Base-by-base conservation (phyloP, 257 asterid species). In the Linderniella brevidens region DNA sequence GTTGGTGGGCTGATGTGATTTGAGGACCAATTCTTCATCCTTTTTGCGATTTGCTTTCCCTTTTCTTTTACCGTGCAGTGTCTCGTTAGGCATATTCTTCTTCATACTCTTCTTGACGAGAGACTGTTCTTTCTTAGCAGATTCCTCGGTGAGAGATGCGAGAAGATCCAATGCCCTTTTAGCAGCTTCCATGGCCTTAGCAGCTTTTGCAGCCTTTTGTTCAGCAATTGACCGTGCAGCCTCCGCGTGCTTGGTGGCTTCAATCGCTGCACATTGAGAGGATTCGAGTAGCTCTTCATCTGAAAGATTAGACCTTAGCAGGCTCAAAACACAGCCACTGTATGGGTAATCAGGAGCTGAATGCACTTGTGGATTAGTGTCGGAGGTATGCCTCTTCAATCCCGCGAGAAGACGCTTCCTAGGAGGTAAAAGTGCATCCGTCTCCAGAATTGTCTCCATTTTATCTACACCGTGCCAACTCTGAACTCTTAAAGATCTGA, bases 371-470 rank as follows among this genome's bases (percentile, higher is more conserved):
- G 59, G 62, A 70, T 58, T 68, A 53, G 57, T 64, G 58, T 77
- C 93, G 13, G 66, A 69, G 50, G 49, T 66, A 63, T 78, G 93
- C 46, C 74, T 78, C 69, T 73, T 82, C 67, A 78, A 46, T 42
- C 86, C 93, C 3, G 93, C 93, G 19, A 82, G 64, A 43, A 78
- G 77, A 13, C 93, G 74, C 59, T 82, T 82, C 36, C 90, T 69
- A 17, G 93, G 93, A 8, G 93, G 93, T 63, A 82, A 68, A 58
- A 64, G 93, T 39, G 80, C 92, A 64, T 82, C 86, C 9, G 83
- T 61, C 37, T 78, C 82, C 78, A 72, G 73, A 63, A 74, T 73
- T 41, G 62, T 53, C 67, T 82, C 83, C 83, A 78, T 75, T 51
- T 54, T 60, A 64, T 68, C 55, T 67, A 37, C 14, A 13, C 35